These are phyloP conservation scores for Penicillium sp. DNA, from an alignment of 2,329 filamentous ascomycete genomes.

Conservation along the genomic window DNA sequence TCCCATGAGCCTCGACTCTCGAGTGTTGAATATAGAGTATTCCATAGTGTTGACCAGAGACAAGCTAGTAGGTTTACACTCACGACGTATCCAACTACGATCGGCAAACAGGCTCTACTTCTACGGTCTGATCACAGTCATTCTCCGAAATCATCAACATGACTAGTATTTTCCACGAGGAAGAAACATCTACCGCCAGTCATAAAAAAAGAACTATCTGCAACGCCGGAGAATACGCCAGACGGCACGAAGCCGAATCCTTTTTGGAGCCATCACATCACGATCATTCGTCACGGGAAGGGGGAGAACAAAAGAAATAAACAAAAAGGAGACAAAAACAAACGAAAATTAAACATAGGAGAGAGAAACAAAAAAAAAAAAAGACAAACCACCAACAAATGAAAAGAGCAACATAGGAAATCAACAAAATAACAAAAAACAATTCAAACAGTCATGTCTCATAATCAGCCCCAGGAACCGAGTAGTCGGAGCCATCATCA, in stretches of 20 bases:
- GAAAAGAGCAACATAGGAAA: constrained; percentile 7
- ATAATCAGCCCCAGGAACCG: constrained; percentile 24
- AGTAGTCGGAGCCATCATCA: background rate
- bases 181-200: background rate
- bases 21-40: background rate
- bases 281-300: constrained; percentile 1
- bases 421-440: constrained; percentile 17
- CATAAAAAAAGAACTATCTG: background rate
- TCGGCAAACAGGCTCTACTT: background rate
- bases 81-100: background rate
- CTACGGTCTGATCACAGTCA: background rate
- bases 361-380: too few species aligned
- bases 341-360: too few species aligned
- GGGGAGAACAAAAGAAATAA: constrained; percentile 4
- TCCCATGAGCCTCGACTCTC: background rate
- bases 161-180: background rate
- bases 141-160: constrained; percentile 2
- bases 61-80: background rate
- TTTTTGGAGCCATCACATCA: constrained; percentile 12
- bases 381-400: constrained; percentile 2
- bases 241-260: constrained; percentile 7
- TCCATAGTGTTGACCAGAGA: too few species aligned
- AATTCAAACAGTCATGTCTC: constrained; percentile 32
- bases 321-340: too few species aligned
- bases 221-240: constrained; percentile 14